These are phyloP conservation scores for Chalciporus piperatus DNA, from an alignment of 768 basidiomycete genomes.

Conservation along the genomic window DNA sequence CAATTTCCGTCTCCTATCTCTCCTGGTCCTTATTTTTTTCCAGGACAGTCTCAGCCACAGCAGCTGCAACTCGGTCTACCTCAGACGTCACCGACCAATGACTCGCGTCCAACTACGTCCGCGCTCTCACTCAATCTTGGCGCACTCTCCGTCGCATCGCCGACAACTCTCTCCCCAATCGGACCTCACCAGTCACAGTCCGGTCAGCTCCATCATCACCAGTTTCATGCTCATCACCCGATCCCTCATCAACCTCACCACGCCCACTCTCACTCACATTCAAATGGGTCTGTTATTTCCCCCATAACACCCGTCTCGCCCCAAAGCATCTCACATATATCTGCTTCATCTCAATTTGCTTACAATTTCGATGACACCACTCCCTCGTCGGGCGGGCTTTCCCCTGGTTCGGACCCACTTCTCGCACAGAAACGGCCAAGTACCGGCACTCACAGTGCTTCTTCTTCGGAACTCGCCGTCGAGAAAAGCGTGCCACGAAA, in stretches of 20 bases:
- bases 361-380: conserved; percentile 50
- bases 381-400: conserved; percentile 25
- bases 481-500: conserved; percentile 62
- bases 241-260: conserved; percentile 23
- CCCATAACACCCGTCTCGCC: conserved; percentile 61
- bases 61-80: conserved; percentile 1
- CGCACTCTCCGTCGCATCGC: conserved; percentile 62
- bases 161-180: conserved; percentile 63
- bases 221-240: conserved; percentile 53
- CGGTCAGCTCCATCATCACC: conserved; percentile 56
- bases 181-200: conserved; percentile 41
- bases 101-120: conserved; percentile 30
- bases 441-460: conserved; percentile 36
- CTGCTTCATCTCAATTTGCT: conserved; percentile 41
- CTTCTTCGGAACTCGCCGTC: conserved; percentile 45
- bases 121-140: conserved; percentile 67
- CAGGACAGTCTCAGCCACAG: conserved; percentile 14
- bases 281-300: conserved; percentile 34
- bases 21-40: conserved; percentile 22
- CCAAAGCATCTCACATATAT: conserved; percentile 42
- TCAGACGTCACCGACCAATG: conserved; percentile 15
- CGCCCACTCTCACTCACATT: conserved; percentile 22
- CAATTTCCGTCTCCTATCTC: conserved; percentile 29
- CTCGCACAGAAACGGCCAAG: conserved; percentile 36
- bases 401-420: conserved; percentile 27